Base-by-base conservation (phyloP, 1,284 basidiomycete species). In the Ganoderma resinaceum region DNA sequence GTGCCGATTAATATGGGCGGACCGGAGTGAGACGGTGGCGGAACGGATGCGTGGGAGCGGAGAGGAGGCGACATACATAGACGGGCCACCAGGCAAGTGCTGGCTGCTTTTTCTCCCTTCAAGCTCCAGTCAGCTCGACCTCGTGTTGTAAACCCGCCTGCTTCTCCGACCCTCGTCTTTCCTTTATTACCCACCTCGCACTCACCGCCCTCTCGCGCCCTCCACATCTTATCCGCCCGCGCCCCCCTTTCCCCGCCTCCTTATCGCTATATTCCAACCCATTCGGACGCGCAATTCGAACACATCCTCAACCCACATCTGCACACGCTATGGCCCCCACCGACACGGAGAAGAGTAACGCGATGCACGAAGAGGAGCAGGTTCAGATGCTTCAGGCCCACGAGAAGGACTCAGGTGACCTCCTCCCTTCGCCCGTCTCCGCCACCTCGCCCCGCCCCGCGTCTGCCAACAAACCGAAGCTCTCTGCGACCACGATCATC, bases 401-500 rank as follows among this genome's bases (percentile, higher is more conserved):
- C 70, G 74, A 79, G 53, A 76, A 79, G 67, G 63, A 62, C 43
- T 65, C 73, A 4, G 70, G 72, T 43, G 78, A 78, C 31, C 70
- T 76, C 35, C 79, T 89, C n/a, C 89, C 89, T 11, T 81, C 86
- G 0, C 89, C 89, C 16, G 86, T 83, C 57, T 82, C 87, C 14
- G 80, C 86, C 3, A 72, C 82, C 8, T 61, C 74, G 2, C 74
- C 85, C 3, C 86, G 82, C 66, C 67, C 80, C 20, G 57, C 67
- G 65, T 86, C 87, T 73, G 59, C 55, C 61, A 70, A 63, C 74
- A 53, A 58, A 35, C 76, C 81, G 29, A 86, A 84, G 74, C 77
- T 91, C 43, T 86, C 91, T 11, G 84, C 92, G 0, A 80, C 89
- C 1, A 83, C 87, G 66, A 94, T 95, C 76, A 94, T 95, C 66